Percentiles rank a stretch among this genome's conserved stretches.
phyloP scores from a whole-genome alignment of 805 yeast species.

The Pichia phayaonensis region DNA sequence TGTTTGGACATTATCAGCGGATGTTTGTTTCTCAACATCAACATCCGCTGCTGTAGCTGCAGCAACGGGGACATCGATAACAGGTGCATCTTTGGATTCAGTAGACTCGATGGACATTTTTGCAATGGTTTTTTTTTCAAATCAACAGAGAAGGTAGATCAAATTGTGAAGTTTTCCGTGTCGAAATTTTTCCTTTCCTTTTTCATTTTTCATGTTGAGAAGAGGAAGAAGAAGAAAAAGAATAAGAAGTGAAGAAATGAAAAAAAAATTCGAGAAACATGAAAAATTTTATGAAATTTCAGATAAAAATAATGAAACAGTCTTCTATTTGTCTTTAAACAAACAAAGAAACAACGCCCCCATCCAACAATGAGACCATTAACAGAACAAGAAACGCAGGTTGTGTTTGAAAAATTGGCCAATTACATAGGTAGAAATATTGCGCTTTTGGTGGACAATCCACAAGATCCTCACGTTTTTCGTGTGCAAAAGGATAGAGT shows the following conservation, averaged over 20 bases:
- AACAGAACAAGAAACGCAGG: constrained; percentile 95
- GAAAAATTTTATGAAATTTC: not conserved
- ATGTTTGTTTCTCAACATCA: not conserved
- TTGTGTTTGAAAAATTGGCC: constrained; percentile 91
- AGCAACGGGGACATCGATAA: not conserved
- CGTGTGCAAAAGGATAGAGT: constrained; percentile 95
- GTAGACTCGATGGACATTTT: not conserved
- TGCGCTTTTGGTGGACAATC: constrained; percentile 75
- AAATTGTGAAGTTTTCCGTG: not conserved
- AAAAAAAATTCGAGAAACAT: not conserved
- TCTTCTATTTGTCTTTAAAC: not conserved
- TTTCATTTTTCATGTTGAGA: not conserved
- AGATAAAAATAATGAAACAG: not conserved
- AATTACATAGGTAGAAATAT: constrained; percentile 96
- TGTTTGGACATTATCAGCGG: not conserved
- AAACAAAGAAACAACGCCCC: not conserved
- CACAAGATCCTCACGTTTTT: constrained; percentile 86
- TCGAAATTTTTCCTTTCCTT: not conserved
- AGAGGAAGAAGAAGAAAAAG: not conserved
- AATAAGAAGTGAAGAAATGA: too few species aligned
- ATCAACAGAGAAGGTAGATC: not conserved
- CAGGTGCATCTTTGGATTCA: not conserved
- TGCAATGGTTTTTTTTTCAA: not conserved
- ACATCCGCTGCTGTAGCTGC: not conserved
- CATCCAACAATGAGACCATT: constrained; percentile 73